These are phyloP conservation scores for Gaeumannomyces tritici DNA, from an alignment of 2,329 filamentous ascomycete species.

Conservation along the genomic window DNA sequence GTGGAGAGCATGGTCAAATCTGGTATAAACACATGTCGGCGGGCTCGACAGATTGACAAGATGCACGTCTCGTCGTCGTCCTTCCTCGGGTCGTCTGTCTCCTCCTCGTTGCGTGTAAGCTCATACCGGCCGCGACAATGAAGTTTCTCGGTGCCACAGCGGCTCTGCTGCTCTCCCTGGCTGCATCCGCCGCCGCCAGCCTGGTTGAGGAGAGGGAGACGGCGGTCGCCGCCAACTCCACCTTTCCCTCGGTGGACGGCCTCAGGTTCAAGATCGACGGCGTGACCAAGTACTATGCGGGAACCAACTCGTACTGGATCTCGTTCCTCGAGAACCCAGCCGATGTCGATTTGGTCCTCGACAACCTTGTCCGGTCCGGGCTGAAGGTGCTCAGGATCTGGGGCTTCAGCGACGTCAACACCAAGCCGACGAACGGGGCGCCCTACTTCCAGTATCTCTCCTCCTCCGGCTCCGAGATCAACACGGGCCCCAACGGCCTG, in stretches of 20 bases:
- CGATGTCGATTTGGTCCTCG: constrained; percentile 43
- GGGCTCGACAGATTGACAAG: no score
- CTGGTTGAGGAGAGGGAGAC: background rate
- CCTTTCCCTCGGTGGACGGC: constrained; percentile 11
- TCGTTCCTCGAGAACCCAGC: constrained; percentile 39
- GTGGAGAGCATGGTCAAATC: background rate
- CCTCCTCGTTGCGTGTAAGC: background rate
- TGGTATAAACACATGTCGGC: background rate
- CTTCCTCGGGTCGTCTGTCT: background rate
- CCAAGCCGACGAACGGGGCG: constrained; percentile 20
- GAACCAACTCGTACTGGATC: constrained; percentile 48
- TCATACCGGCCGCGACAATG: background rate
- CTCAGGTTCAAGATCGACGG: constrained; percentile 30
- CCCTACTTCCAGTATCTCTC: constrained; percentile 47
- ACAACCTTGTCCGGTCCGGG: constrained; percentile 37
- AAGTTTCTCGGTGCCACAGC: background rate
- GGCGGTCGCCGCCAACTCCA: background rate
- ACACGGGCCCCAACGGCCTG: constrained; percentile 52
- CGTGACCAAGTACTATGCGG: constrained; percentile 36
- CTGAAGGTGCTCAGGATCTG: constrained; percentile 50
- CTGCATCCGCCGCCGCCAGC: background rate
- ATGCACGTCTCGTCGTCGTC: background rate
- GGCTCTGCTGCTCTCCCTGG: background rate
- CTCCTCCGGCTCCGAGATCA: constrained; percentile 43
- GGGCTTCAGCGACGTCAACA: constrained; percentile 53